These are phyloP conservation scores for Astragalus membranaceus DNA, from an alignment of 306 rosid genomes.

Conservation along the genomic window DNA sequence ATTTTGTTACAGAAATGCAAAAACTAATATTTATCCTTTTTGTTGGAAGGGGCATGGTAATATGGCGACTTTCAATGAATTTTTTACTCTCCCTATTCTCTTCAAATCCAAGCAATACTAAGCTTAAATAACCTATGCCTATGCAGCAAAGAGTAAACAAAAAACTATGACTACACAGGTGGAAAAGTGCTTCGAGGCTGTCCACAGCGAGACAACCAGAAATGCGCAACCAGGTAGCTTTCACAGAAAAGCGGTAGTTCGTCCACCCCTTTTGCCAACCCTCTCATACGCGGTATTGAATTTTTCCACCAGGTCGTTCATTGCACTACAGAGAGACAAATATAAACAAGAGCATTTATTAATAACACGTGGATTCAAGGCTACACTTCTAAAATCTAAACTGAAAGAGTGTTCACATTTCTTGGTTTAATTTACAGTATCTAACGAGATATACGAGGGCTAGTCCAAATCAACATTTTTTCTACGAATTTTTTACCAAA, in stretches of 20 bases:
- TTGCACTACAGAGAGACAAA: constrained; percentile 26
- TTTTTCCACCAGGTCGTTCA: constrained; percentile 74
- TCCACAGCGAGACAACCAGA: constrained; percentile 8
- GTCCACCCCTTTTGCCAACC: constrained; percentile 88
- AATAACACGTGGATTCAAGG: background rate
- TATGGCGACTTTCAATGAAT: background rate
- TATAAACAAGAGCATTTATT: background rate
- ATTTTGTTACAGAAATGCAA: background rate
- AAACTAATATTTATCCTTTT: background rate
- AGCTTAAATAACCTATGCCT: constrained; percentile 20
- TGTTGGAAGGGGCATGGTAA: background rate
- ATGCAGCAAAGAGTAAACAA: background rate
- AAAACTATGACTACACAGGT: constrained; percentile 5
- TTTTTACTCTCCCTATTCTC: background rate
- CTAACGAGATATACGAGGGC: background rate
- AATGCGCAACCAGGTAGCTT: constrained; percentile 6
- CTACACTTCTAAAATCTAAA: constrained; percentile 3
- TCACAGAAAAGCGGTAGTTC: constrained; percentile 83
- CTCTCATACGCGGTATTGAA: constrained; percentile 87
- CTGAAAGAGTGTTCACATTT: background rate
- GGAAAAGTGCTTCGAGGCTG: constrained; percentile 9
- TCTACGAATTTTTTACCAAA: background rate
- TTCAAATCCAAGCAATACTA: constrained; percentile 16
- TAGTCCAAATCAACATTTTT: background rate
- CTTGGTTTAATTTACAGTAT: background rate